Base-by-base conservation (phyloP, 331 rosid species). In the Prunus yedoensis region DNA sequence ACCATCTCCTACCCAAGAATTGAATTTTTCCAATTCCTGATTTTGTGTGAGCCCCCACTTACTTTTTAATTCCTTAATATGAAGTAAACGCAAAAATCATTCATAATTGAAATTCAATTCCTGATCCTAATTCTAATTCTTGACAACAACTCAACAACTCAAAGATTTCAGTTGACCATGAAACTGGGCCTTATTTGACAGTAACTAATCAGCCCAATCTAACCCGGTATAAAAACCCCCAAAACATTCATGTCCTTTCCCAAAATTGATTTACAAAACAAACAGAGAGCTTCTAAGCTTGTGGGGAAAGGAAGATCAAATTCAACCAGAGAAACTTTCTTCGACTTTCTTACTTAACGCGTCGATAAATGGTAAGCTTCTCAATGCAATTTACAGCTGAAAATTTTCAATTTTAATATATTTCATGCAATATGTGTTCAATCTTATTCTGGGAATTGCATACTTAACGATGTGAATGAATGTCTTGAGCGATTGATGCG, bases 331-430 rank as follows among this genome's bases (percentile, higher is more conserved):
- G 14, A 70, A 57, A 21, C 51, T 35, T 56, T 71, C 56, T 57
- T 57, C 67, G 25, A 57, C 43, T 21, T 56, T 56, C 53, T 3
- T 16, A 57, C 45, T 23, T 47, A 46, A 72, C 76, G 76, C 76
- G 76, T 57, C 17, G 21, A 52, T 4, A 25, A 60, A 73, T 73
- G 77, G 77, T 73, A 17, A 46, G 68, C 69, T 38, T 17, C 50
- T 38, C 69, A 64, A 30, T 28, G 67, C 49, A 65, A 66, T 45
- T n/a, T 10, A 54, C 17, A 1, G 30, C 54, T 43, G 15, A 43
- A 56, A 64, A 41, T 43, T 46, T 57, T 46, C n/a, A 4, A 3
- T 59, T 10, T 58, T 16, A 30, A 0, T 38, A 23, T 16, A 3
- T 47, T 72, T 23, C 2, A 25, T 32, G 3, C 67, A 41, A 9